Evolutionary conservation across 331 rosid species (phyloP).

Genomic region (Spiraea crenata): DNA sequence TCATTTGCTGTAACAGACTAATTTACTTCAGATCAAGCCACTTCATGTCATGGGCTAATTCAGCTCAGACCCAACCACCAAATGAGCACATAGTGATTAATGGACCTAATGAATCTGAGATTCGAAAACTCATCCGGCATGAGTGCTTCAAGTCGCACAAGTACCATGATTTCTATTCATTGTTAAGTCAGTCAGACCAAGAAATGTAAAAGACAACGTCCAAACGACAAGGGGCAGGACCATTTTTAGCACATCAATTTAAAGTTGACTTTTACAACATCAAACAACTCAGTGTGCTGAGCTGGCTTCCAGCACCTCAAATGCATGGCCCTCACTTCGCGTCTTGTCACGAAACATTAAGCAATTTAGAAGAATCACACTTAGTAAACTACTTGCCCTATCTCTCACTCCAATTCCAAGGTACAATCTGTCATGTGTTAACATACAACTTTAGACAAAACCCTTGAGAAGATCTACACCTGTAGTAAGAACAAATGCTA

Average conservation of each 20-base stretch:
- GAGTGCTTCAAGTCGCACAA: no score
- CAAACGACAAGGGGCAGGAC: neutral
- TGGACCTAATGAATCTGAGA: no score
- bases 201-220: neutral
- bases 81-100: no score
- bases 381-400: neutral
- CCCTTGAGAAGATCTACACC: constrained; percentile 4
- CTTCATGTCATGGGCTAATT: no score
- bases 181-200: neutral
- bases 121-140: no score
- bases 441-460: neutral
- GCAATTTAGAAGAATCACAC: neutral
- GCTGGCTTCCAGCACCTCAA: neutral
- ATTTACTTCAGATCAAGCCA: no score
- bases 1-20: no score
- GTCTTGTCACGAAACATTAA: neutral
- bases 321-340: neutral
- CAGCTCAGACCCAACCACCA: no score
- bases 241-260: neutral
- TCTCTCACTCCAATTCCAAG: constrained; percentile 5
- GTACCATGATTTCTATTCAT: neutral
- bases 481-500: neutral
- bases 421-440: neutral
- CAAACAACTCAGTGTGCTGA: neutral
- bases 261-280: neutral